phyloP scores from a whole-genome alignment of 2,329 filamentous ascomycete genomes.

The Epichloe hybrida region DNA sequence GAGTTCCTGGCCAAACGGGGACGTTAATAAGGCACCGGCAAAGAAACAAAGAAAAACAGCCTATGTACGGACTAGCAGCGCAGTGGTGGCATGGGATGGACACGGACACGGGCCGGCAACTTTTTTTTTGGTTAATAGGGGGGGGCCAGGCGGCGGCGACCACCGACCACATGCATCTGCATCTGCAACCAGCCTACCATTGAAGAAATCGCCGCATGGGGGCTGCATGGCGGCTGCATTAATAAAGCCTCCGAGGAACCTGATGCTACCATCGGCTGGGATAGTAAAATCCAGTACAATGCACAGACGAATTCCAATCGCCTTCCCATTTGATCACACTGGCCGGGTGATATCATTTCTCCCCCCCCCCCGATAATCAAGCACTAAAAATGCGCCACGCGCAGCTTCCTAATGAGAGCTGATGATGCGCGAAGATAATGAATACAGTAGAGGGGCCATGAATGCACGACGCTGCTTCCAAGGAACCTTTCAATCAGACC shows the following conservation, averaged over 20 bases:
- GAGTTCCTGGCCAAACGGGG: constrained; percentile 16
- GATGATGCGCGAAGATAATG: not conserved
- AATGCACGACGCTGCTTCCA: not conserved
- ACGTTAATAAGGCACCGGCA: not conserved
- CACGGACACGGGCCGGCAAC: no score
- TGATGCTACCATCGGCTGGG: not conserved
- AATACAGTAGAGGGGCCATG: not conserved
- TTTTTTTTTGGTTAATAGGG: no score
- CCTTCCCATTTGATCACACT: not conserved
- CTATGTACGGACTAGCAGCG: no score
- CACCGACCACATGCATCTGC: not conserved
- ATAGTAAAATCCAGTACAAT: not conserved
- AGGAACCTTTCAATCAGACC: not conserved
- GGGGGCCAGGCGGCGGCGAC: no score
- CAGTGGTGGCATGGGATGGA: no score
- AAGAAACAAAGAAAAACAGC: not conserved
- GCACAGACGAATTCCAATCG: not conserved
- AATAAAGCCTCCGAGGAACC: not conserved
- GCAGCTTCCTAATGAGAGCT: not conserved
- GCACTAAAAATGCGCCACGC: not conserved
- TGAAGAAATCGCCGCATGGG: constrained; percentile 2
- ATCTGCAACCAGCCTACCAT: constrained; percentile 2
- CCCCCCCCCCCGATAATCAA: not conserved
- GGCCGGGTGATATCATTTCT: not conserved
- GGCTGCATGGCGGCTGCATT: not conserved